Conservation (phyloP, 2,329 filamentous ascomycete species). For the Fusarium acutatum region DNA sequence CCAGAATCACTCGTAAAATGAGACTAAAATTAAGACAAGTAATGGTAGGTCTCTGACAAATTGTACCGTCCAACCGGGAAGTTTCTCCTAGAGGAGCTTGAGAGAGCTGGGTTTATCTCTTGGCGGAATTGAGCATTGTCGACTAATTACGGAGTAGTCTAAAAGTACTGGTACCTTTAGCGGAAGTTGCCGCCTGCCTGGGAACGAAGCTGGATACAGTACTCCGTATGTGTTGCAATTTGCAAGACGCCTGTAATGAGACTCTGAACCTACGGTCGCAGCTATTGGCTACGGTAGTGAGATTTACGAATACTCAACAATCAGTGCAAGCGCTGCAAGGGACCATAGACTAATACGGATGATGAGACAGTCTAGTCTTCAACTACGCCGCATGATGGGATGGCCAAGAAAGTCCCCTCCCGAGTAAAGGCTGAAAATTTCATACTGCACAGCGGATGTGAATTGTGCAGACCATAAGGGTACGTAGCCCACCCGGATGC, state of each 20-base stretch:
- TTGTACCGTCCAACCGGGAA: constrained; percentile 18
- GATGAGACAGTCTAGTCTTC: constrained; percentile 7
- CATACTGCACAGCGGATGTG: neutral
- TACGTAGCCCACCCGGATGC: neutral
- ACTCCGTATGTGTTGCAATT: neutral
- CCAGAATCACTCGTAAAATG: neutral
- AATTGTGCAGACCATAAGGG: neutral
- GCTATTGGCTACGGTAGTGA: neutral
- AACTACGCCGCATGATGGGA: constrained; percentile 1
- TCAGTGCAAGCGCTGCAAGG: neutral
- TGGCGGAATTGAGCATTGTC: constrained; percentile 1
- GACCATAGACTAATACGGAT: neutral
- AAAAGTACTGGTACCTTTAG: neutral
- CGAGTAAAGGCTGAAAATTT: neutral
- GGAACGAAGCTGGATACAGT: neutral
- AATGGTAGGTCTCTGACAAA: neutral
- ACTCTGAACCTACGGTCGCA: neutral
- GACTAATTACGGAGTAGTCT: neutral
- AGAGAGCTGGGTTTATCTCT: neutral
- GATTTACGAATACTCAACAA: neutral
- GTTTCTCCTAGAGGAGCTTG: neutral
- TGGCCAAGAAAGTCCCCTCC: neutral
- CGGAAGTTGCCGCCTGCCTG: constrained; percentile 7
- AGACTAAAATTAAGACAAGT: constrained; percentile 2
- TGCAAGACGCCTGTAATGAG: constrained; percentile 7